These are phyloP conservation scores for Periconia sp. DNA, from an alignment of 2,329 filamentous ascomycete species.

Conservation along the genomic window DNA sequence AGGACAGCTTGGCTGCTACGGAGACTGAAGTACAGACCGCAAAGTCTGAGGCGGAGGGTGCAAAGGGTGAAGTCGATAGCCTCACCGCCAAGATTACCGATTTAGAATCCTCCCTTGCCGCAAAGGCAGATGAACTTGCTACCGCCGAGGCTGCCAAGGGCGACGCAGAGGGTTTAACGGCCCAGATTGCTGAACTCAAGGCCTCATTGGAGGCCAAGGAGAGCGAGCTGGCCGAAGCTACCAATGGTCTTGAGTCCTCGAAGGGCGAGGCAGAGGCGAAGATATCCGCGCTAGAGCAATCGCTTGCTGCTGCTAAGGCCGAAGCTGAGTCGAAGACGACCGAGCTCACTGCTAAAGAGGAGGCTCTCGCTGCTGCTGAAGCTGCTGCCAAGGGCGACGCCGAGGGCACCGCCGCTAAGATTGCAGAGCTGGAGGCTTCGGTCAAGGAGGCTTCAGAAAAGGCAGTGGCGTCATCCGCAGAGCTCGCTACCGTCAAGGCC, in stretches of 20 bases:
- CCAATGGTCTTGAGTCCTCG: slow-evolving; percentile 15
- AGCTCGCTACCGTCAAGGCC: slow-evolving; percentile 10
- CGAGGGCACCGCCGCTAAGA: slow-evolving; percentile 31
- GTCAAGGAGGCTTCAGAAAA: slow-evolving; percentile 33
- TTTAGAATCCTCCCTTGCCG: slow-evolving; percentile 25
- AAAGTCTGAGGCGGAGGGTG: slow-evolving; percentile 16
- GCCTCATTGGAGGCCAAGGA: slow-evolving; percentile 27
- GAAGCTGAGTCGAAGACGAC: slow-evolving; percentile 15
- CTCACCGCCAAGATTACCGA: slow-evolving; percentile 31
- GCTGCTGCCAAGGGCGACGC: slow-evolving; percentile 59
- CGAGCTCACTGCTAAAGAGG: slow-evolving; percentile 11
- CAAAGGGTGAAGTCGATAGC: slow-evolving; percentile 23
- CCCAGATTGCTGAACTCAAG: slow-evolving; percentile 28
- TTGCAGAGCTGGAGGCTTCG: slow-evolving; percentile 33
- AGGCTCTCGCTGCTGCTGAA: slow-evolving; percentile 12
- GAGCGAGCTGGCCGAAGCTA: slow-evolving; percentile 27
- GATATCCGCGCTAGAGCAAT: slow-evolving; percentile 17
- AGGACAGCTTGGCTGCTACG: slow-evolving; percentile 7
- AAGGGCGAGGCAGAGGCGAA: slow-evolving; percentile 17
- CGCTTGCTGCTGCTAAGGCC: slow-evolving; percentile 9
- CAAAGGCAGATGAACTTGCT: slow-evolving; percentile 29
- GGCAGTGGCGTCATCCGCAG: neutral
- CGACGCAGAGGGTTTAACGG: slow-evolving; percentile 15
- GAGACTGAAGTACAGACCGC: slow-evolving; percentile 19
- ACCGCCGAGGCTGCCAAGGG: slow-evolving; percentile 20